These are phyloP conservation scores for Diaporthe citrichinensis DNA, from an alignment of 2,329 filamentous ascomycete species.

Conservation along the genomic window DNA sequence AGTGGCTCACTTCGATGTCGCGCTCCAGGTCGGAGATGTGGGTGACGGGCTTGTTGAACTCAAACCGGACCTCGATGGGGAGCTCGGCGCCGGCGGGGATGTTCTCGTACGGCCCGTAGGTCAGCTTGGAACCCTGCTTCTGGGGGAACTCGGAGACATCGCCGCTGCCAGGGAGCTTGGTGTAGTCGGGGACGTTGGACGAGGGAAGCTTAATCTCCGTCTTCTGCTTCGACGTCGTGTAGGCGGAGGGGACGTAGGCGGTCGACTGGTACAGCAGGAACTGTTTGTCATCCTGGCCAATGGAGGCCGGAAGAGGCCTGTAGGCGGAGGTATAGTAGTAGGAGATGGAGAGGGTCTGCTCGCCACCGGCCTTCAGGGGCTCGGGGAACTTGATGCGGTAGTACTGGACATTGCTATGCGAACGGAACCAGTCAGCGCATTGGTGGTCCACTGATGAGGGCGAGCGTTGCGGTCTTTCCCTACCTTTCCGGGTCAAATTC, in stretches of 20 bases:
- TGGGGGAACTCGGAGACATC: constrained; percentile 76
- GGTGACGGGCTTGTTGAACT: constrained; percentile 93
- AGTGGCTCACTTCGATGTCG: constrained; percentile 96
- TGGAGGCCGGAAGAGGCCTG: constrained; percentile 82
- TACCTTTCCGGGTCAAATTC: constrained; percentile 74
- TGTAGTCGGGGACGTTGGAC: constrained; percentile 86
- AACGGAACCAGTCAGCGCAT: constrained; percentile 5
- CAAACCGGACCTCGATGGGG: constrained; percentile 86
- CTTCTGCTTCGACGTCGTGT: constrained; percentile 92
- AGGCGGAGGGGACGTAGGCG: constrained; percentile 86
- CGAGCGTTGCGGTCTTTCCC: constrained; percentile 25
- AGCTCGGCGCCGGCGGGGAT: constrained; percentile 82
- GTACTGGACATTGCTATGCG: constrained; percentile 78
- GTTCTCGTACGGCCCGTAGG: constrained; percentile 90
- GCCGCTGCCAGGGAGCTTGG: constrained; percentile 76
- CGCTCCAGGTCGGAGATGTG: constrained; percentile 86
- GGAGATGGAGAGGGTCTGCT: constrained; percentile 89
- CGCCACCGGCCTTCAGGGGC: constrained; percentile 80
- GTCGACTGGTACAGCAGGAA: constrained; percentile 90
- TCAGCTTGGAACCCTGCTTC: constrained; percentile 87
- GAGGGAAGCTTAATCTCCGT: constrained; percentile 93
- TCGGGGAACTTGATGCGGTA: constrained; percentile 85
- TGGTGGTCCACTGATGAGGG: not conserved
- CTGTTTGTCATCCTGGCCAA: constrained; percentile 88
- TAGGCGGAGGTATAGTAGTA: constrained; percentile 87